Conservation (phyloP, 371 early-diverging fungal species). For the Syncephalastrum sp. region DNA sequence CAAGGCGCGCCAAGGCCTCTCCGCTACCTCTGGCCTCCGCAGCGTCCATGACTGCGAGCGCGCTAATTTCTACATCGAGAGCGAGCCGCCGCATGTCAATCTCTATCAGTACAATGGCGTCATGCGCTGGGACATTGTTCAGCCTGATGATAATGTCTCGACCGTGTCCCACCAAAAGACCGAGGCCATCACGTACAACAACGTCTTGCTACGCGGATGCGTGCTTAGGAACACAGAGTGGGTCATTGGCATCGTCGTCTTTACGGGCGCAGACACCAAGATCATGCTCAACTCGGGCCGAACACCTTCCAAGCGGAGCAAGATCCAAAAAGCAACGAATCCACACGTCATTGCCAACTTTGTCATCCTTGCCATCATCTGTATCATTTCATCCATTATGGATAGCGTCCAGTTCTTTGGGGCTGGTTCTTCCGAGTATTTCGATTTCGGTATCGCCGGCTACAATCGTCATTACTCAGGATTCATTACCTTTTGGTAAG, state of each 20-base stretch:
- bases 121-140: conserved; percentile 48
- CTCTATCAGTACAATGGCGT: conserved; percentile 76
- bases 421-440: conserved; percentile 27
- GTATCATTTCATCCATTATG: conserved; percentile 60
- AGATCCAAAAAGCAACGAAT: conserved; percentile 93
- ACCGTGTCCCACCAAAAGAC: conserved; percentile 44
- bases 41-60: conserved; percentile 56
- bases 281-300: conserved; percentile 86
- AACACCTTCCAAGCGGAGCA: conserved; percentile 92
- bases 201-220: conserved; percentile 89
- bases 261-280: conserved; percentile 92
- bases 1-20: conserved; percentile 58
- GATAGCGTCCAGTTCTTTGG: conserved; percentile 55
- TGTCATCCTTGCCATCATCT: conserved; percentile 47
- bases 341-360: conserved; percentile 69
- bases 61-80: conserved; percentile 65
- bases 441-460: conserved; percentile 39
- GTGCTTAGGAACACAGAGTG: conserved; percentile 87
- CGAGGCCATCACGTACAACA: conserved; percentile 54
- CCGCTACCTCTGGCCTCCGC: conserved; percentile 33
- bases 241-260: conserved; percentile 80
- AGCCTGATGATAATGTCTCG: conserved; percentile 21
- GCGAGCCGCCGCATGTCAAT: conserved; percentile 78
- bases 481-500: conserved; percentile 52
- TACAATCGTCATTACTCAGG: conserved; percentile 34